phyloP scores from a whole-genome alignment of 169 alveolate genomes.

The Babesia ovata region DNA sequence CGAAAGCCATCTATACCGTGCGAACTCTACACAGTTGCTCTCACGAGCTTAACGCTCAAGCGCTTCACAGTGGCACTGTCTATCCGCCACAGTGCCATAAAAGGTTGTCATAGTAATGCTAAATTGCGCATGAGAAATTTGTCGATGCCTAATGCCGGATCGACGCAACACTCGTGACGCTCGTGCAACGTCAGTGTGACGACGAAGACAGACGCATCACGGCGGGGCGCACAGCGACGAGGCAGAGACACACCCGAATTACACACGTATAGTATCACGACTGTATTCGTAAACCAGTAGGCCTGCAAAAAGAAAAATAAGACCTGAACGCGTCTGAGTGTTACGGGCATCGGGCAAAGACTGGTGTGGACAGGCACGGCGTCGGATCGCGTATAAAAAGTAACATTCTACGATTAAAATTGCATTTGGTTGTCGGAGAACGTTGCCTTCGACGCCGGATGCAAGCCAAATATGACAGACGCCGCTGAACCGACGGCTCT shows the following conservation, averaged over 20 bases:
- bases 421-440: neutral
- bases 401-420: neutral
- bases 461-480: conserved; percentile 18
- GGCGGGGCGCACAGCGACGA: neutral
- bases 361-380: neutral
- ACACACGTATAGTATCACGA: neutral
- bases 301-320: neutral
- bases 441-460: conserved; percentile 7
- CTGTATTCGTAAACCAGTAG: neutral
- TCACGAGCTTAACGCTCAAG: too few relatives aligned
- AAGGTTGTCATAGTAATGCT: too few relatives aligned
- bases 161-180: neutral
- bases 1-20: too few relatives aligned
- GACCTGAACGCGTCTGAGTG: neutral
- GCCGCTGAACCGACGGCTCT: neutral
- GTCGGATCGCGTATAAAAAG: neutral
- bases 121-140: too few relatives aligned
- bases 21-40: too few relatives aligned
- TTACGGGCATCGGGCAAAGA: conserved; percentile 18
- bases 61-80: too few relatives aligned
- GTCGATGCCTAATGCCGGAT: too few relatives aligned
- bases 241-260: neutral
- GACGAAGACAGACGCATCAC: neutral
- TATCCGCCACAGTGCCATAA: too few relatives aligned
- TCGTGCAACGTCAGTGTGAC: neutral